Base-by-base conservation (phyloP, 2,329 filamentous ascomycete species). In the Cladophialophora exuberans region DNA sequence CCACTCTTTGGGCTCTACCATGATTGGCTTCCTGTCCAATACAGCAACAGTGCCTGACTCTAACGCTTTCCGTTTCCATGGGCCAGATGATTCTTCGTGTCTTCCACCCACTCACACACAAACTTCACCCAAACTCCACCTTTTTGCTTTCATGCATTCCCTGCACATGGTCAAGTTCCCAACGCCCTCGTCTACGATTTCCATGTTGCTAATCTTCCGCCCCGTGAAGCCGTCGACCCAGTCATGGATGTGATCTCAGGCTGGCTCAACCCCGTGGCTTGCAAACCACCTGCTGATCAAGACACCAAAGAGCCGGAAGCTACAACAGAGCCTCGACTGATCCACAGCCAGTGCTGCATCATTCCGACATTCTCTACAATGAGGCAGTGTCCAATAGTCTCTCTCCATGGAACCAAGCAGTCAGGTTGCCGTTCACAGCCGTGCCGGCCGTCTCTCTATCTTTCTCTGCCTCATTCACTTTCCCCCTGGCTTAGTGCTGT, bases 251-350 rank as follows among this genome's bases (percentile, higher is more conserved):
- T 49, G 46, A 28, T 33, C 31, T 31, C 33, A 31, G 18, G 36
- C 18, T 47, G 28, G 15, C 44, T 42, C 56, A 15, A 47, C 17
- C 15, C 31, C 28, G 59, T 62, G 59, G 59, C 59, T 62, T 62
- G 58, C 52, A 43, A 46, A 41, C 38, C 46, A 38, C 36, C 41
- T 54, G 59, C 59, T 62, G 59, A 62, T 62, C 55, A 23, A 39
- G 22, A 56, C 36, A 13, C 30, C 36, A 23, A 15, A 43, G 17
- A 26, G 47, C 35, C 38, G 26, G 36, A 18, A 22, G n/a, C 41
- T 52, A 43, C 46, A 54, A 46, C 59, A 62, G 59, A 62, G 59
- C 59, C 59, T 62, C 56, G 58, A 61, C 33, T 46, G 54, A 56
- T 61, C 58, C 58, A 57, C 52, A 13, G 45, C 52, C 52, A 50